Conservation (phyloP, 768 basidiomycete species). For the Hydnum rufescens region DNA sequence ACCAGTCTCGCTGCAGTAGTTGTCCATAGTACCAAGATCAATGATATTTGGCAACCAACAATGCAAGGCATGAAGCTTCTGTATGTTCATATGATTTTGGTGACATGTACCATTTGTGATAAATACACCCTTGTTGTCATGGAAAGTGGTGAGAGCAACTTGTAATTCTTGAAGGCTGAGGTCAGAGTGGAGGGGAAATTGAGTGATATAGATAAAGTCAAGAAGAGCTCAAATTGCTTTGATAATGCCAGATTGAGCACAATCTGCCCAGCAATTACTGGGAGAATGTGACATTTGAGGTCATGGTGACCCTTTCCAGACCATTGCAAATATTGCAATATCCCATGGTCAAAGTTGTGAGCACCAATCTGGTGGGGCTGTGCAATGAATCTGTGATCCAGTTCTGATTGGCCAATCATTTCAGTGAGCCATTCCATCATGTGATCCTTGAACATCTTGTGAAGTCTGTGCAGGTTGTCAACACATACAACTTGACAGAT, state of each 20-base stretch:
- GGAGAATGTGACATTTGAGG: constrained; percentile 5
- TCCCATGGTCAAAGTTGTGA: constrained; percentile 1
- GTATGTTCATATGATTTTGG: neutral
- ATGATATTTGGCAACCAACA: neutral
- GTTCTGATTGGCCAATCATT: constrained; percentile 3
- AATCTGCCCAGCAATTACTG: constrained; percentile 4
- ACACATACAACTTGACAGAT: neutral
- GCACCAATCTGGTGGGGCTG: neutral
- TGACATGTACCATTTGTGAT: constrained; percentile 5
- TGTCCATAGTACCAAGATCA: neutral
- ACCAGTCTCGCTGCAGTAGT: neutral
- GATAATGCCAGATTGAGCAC: neutral
- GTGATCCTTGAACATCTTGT: neutral
- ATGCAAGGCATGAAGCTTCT: neutral
- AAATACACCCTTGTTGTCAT: constrained; percentile 22
- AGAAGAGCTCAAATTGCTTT: constrained; percentile 3
- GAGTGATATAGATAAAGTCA: constrained; percentile 3
- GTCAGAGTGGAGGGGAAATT: neutral
- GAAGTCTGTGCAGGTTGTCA: neutral
- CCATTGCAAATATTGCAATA: constrained; percentile 3
- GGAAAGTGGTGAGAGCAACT: constrained; percentile 18
- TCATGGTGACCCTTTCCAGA: constrained; percentile 8
- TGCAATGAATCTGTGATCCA: constrained; percentile 3
- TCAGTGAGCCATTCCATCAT: constrained; percentile 4
- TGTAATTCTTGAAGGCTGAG: constrained; percentile 17